Conservation (phyloP, 1,284 basidiomycete genomes). For the Pascua sp. region DNA sequence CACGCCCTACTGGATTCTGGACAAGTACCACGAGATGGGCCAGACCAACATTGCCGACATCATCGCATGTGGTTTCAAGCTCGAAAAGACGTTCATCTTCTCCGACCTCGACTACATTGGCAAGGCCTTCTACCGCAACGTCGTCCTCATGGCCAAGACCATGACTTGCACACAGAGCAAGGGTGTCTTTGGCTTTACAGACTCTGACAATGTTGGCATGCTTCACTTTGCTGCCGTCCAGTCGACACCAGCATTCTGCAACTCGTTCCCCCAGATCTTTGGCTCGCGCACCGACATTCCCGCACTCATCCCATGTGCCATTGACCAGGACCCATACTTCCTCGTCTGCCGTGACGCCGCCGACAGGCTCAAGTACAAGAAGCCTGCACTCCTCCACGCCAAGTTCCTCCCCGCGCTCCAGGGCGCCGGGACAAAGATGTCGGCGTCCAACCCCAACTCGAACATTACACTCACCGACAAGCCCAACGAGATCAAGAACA, state of each 20-base stretch:
- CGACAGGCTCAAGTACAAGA: conserved; percentile 88
- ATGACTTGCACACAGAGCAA: conserved; percentile 93
- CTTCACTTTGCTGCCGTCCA: conserved; percentile 97
- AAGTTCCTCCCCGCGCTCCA: conserved; percentile 99
- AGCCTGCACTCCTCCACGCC: conserved; percentile 86
- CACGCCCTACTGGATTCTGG: conserved; percentile 59
- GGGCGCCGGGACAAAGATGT: conserved; percentile 99
- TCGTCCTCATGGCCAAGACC: conserved; percentile 85
- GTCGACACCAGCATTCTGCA: conserved; percentile 94
- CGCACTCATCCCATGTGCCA: conserved; percentile 94
- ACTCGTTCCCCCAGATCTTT: conserved; percentile 98
- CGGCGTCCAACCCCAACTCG: conserved; percentile 83
- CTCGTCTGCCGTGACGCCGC: conserved; percentile 95
- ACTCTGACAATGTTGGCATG: conserved; percentile 98
- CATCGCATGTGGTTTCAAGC: conserved; percentile 75
- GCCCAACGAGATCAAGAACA: conserved; percentile 90
- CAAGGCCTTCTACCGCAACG: conserved; percentile 83
- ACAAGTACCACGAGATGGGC: conserved; percentile 82
- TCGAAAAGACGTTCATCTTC: conserved; percentile 96
- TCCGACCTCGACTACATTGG: conserved; percentile 83
- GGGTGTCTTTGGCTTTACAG: conserved; percentile 93
- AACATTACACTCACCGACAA: conserved; percentile 96
- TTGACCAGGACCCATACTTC: conserved; percentile 84
- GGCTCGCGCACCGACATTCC: conserved; percentile 80
- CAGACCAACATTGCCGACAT: conserved; percentile 89